These are phyloP conservation scores for Tuber magnatum DNA, from an alignment of 495 filamentous ascomycete genomes.

Conservation along the genomic window DNA sequence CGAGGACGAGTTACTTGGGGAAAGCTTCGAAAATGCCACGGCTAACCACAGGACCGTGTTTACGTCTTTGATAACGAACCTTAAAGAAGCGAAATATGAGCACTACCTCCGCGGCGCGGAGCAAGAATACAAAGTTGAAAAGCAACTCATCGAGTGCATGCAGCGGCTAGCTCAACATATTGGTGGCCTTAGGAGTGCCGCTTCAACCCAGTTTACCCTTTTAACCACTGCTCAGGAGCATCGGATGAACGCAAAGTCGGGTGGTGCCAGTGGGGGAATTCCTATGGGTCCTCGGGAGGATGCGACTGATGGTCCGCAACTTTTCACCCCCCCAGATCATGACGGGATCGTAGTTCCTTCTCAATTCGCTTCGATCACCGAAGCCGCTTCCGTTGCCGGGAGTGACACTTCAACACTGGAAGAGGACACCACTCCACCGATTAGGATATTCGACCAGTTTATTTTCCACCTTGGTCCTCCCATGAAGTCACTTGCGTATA, in stretches of 20 bases:
- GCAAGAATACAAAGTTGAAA: slow-evolving; percentile 69
- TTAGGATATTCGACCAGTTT: slow-evolving; percentile 81
- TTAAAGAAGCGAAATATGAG: slow-evolving; percentile 83
- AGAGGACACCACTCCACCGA: slow-evolving; percentile 46
- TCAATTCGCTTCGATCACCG: slow-evolving; percentile 39
- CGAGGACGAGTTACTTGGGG: slow-evolving; percentile 63
- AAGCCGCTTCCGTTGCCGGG: slow-evolving; percentile 13
- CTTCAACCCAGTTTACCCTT: slow-evolving; percentile 78
- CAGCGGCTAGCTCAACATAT: slow-evolving; percentile 83
- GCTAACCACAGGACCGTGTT: slow-evolving; percentile 63
- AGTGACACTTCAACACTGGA: not conserved
- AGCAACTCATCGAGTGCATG: slow-evolving; percentile 72
- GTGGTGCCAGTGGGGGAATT: slow-evolving; percentile 11
- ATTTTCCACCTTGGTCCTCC: slow-evolving; percentile 81
- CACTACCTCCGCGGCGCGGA: slow-evolving; percentile 80
- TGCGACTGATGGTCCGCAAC: slow-evolving; percentile 23
- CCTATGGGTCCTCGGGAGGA: slow-evolving; percentile 11
- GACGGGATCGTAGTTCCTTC: slow-evolving; percentile 41
- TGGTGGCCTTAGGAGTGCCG: slow-evolving; percentile 83
- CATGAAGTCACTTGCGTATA: slow-evolving; percentile 91
- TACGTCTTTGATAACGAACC: slow-evolving; percentile 64
- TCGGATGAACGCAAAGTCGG: not conserved
- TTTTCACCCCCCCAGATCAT: slow-evolving; percentile 36
- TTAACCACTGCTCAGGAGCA: slow-evolving; percentile 43
- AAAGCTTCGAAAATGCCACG: slow-evolving; percentile 59